Percentiles rank a stretch among this genome's conserved stretches.
These are phyloP conservation scores for Malassezia furfur DNA, from an alignment of 1,284 basidiomycete species.

Conservation along the genomic window DNA sequence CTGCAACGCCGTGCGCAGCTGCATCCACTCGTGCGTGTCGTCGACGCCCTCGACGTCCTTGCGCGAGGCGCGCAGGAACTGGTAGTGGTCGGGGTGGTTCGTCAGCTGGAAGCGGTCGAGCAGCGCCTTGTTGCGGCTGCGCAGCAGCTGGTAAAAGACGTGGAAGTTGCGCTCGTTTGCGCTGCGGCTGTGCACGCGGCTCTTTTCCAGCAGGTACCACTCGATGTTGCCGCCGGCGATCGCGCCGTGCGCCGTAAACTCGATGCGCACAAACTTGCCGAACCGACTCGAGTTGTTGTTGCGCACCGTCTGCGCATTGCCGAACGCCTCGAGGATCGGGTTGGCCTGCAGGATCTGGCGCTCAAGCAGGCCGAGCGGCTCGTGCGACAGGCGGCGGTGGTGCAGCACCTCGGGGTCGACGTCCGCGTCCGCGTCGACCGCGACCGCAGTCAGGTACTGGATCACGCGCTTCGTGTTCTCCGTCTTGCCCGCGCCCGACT, in stretches of 20 bases:
- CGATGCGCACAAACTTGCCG: constrained; percentile 90
- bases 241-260: constrained; percentile 82
- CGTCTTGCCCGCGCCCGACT: constrained; percentile 98
- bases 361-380: constrained; percentile 71
- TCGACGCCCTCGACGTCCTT: constrained; percentile 89
- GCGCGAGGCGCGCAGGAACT: constrained; percentile 80
- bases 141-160: constrained; percentile 78
- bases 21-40: constrained; percentile 76
- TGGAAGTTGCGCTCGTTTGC: constrained; percentile 77
- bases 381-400: constrained; percentile 28
- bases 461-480: constrained; percentile 99
- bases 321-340: constrained; percentile 94
- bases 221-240: constrained; percentile 98
- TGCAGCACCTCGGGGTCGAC: constrained; percentile 14
- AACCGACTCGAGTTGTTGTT: constrained; percentile 99
- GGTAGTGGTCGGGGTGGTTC: constrained; percentile 65
- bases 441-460: constrained; percentile 95
- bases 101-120: constrained; percentile 62
- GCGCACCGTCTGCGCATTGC: constrained; percentile 94
- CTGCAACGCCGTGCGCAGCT: constrained; percentile 70
- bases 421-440: constrained; percentile 52
- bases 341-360: constrained; percentile 96
- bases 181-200: constrained; percentile 58
- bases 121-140: constrained; percentile 41
- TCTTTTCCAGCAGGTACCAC: constrained; percentile 98